phyloP scores from a whole-genome alignment of 345 rosid genomes.

The Citrus maxima region DNA sequence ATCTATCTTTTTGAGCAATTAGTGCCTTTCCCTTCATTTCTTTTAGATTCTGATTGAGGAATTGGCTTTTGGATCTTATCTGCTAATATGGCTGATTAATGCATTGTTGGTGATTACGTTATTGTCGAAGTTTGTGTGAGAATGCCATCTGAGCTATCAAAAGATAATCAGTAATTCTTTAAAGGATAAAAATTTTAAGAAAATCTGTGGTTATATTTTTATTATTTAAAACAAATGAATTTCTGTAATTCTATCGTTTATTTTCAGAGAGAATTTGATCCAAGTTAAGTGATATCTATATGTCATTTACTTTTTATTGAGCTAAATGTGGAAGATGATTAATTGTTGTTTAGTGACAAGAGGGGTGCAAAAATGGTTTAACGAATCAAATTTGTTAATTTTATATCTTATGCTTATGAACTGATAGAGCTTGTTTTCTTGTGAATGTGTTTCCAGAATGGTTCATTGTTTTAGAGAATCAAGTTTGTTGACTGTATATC shows the following conservation, averaged over 20 bases:
- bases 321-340: background rate
- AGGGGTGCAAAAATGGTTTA: background rate
- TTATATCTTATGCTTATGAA: background rate
- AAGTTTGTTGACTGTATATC: background rate
- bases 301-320: background rate
- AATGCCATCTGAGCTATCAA: background rate
- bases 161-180: background rate
- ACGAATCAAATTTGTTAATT: background rate
- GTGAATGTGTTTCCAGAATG: slow-evolving; percentile 23
- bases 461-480: slow-evolving; percentile 1
- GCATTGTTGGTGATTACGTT: slow-evolving; percentile 10
- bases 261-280: background rate
- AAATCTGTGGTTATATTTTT: background rate
- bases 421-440: slow-evolving; percentile 14
- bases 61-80: slow-evolving; percentile 1
- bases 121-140: background rate
- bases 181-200: background rate
- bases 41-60: background rate
- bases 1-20: background rate
- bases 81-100: background rate
- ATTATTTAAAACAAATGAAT: no score
- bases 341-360: background rate
- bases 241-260: background rate
- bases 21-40: background rate
- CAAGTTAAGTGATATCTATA: background rate